Percentiles rank a stretch among this genome's conserved stretches.
Conservation (phyloP, 305 asterid species). For the Coffea humblotiana region DNA sequence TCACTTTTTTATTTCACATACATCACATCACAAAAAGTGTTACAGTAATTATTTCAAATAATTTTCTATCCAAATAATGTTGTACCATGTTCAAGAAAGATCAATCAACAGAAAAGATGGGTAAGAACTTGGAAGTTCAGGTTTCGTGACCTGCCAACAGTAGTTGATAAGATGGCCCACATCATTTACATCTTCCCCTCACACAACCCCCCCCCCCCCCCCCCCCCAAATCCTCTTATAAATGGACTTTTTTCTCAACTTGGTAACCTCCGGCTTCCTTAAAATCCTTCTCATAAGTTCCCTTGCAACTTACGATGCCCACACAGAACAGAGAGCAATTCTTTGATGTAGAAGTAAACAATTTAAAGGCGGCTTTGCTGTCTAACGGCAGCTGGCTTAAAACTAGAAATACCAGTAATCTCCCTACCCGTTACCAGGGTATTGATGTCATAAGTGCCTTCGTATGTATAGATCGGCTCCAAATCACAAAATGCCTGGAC, state of each 20-base stretch:
- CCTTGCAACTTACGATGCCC: neutral
- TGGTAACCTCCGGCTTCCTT: neutral
- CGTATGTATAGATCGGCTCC: constrained; percentile 95
- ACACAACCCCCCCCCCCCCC: too few species aligned
- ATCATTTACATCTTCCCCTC: too few species aligned
- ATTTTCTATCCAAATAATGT: too few species aligned
- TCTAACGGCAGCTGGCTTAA: constrained; percentile 59
- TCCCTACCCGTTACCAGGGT: constrained; percentile 91
- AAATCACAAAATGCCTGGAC: constrained; percentile 90
- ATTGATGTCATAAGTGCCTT: constrained; percentile 97
- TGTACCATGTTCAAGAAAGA: too few species aligned
- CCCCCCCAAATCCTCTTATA: too few species aligned
- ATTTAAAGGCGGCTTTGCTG: constrained; percentile 70
- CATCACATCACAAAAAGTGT: too few species aligned
- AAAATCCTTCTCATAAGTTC: neutral
- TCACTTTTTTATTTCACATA: too few species aligned
- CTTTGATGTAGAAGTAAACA: neutral
- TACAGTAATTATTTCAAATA: too few species aligned
- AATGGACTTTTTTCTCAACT: neutral
- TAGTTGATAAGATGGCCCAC: too few species aligned
- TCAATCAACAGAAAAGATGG: too few species aligned
- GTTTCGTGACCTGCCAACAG: too few species aligned
- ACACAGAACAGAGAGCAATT: neutral
- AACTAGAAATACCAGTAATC: constrained; percentile 83
- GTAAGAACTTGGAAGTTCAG: too few species aligned